Base-by-base conservation (phyloP, 1,139 yeast species). In the Arxiozyma heterogenica region DNA sequence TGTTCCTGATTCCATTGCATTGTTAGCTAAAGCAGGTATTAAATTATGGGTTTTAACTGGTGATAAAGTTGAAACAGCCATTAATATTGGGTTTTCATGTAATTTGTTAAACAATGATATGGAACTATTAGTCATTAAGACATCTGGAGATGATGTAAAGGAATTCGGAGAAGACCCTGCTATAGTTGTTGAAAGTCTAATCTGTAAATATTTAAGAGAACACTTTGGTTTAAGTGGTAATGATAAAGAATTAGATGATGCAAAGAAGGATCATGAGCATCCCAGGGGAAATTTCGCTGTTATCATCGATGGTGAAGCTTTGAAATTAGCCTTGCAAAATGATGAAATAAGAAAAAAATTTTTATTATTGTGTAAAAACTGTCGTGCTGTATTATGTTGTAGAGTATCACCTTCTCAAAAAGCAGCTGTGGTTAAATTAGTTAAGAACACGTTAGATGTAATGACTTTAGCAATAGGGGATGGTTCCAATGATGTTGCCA, bases 21-120 rank as follows among this genome's bases (percentile, higher is more conserved):
- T 86, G 49, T 77, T 93, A 55, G 88, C 86, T 15, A 80, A 84
- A 61, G 98, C 97, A 9, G 98, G 98, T 64, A 86, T 93, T 61
- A 93, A 93, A 70, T 75, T 93, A 54, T 93, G 98, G 98, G 98
- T 93, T 44, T 77, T 93, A 55, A 93, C 98, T 20, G 98, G 98
- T 71, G 98, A 93, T 71, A 87, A 91, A 72, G 94, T 93, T 50
- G 98, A 93, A 72, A 93, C 98, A 39, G 98, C 98, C 11, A 93
- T 93, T 66, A 93, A 93, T 67, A 93, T 93, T 74, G 98, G 98
- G 5, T 93, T 89, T 68, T 89, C 97, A 15, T 93, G 98, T 76
- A 93, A 93, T 64, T 75, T 93, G 59, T 76, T 93, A 58, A 89
- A 86, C 58, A 88, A 81, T 62, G 87, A 83, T 44, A 93, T 93